Evolutionary conservation across 2,329 filamentous ascomycete genomes (phyloP).

Genomic region (Exserohilum turcica): DNA sequence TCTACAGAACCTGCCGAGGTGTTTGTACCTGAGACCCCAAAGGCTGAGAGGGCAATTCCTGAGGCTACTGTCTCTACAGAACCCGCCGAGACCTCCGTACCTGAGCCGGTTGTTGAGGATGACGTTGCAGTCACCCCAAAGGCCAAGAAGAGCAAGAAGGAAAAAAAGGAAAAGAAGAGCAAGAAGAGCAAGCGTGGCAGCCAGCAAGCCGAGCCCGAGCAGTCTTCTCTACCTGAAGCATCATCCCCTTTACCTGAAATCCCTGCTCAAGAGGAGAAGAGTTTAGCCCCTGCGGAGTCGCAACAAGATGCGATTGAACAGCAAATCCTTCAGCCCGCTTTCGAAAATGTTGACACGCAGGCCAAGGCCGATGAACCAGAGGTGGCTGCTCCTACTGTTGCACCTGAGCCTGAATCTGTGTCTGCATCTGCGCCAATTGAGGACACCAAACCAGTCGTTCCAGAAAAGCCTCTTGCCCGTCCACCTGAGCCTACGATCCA

Average conservation of each 20-base stretch:
- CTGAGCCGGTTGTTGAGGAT: neutral
- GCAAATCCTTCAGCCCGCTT: conserved; percentile 30
- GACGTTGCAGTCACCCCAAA: conserved; percentile 17
- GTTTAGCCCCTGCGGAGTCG: conserved; percentile 4
- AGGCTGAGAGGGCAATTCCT: neutral
- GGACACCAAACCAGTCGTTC: neutral
- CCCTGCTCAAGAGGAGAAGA: conserved; percentile 4
- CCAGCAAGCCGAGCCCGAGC: conserved; percentile 23
- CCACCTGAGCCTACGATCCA: neutral
- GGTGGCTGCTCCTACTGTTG: neutral
- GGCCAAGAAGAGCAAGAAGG: conserved; percentile 35
- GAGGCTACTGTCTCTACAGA: neutral
- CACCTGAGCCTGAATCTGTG: neutral
- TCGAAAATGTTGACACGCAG: conserved; percentile 17
- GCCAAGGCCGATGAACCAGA: conserved; percentile 19
- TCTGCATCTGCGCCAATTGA: neutral
- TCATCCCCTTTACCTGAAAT: conserved; percentile 10
- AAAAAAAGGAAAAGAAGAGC: conserved; percentile 40
- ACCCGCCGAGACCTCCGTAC: neutral
- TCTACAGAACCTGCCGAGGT: neutral
- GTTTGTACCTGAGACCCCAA: neutral
- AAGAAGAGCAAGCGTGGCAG: conserved; percentile 38
- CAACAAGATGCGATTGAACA: conserved; percentile 23
- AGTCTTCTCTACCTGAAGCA: conserved; percentile 9
- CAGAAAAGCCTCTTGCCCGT: conserved; percentile 1